Evolutionary conservation across 1,139 yeast species (phyloP), one percentile per base, ranked within the genome.

Genomic region (Kodamaea alishanica): DNA sequence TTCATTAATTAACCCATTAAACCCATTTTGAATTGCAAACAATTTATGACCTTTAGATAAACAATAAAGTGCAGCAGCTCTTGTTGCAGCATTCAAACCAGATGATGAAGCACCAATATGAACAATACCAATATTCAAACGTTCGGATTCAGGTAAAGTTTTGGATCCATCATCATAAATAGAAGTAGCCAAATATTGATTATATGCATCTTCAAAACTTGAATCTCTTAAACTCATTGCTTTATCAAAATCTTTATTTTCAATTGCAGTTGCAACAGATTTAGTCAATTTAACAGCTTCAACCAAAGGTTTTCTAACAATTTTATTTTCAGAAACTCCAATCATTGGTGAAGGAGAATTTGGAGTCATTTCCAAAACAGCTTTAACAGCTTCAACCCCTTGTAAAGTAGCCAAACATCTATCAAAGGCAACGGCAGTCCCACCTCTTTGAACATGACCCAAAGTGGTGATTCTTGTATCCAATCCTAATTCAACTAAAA

Each of bases 371-470:
- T 81, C 85, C 54, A 84, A 67, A 9, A 84, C 84, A 0, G 90
- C 90, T 49, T 78, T 78, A 20, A 84, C 89, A 2, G 94, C 92
- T 48, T 84, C 92, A 39, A 84, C 90, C 61, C 92, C 94, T 65
- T 84, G 94, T 44, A 84, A 55, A 11, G 94, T 84, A 25, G 90
- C 92, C 55, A 84, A 63, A 55, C 78, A 65, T 56, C 94, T 70
- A 59, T 84, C 94, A 49, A 75, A 84, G 1, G 90, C 89, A 38
- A 84, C 90, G 8, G 94, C 92, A 32, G 86, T 76, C 52, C 94
- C 94, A 64, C 94, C 94, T 65, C 94, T 73, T 66, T 84, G 94
- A 32, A 84, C 94, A 54, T 84, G 94, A 34, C 94, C 94, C 56
- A 84, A 70, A 9, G 84, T 81, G 33, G 94, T 84, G 49, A 84